phyloP scores from a whole-genome alignment of 148 eudicot genomes.

The Arctostaphylos glauca region DNA sequence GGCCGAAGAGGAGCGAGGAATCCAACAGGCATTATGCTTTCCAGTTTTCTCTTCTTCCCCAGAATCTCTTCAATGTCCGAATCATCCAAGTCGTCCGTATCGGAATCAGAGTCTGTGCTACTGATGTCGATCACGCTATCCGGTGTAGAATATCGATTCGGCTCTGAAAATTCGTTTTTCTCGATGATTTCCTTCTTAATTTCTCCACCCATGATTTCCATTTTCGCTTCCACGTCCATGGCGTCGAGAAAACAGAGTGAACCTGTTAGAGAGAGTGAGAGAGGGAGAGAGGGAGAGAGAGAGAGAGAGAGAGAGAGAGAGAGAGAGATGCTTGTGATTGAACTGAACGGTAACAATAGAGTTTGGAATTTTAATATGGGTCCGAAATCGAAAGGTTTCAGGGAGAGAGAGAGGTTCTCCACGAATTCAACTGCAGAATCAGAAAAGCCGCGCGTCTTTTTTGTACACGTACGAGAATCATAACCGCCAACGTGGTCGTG shows the following conservation, averaged over 20 bases:
- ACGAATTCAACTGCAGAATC: not conserved
- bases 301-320: not conserved
- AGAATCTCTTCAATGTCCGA: constrained; percentile 7
- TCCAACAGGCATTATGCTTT: constrained; percentile 13
- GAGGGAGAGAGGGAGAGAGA: not conserved
- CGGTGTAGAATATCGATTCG: not conserved
- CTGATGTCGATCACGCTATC: not conserved
- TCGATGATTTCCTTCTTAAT: constrained; percentile 8
- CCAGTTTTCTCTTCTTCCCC: constrained; percentile 13
- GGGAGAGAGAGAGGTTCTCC: not conserved
- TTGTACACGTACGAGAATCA: not conserved
- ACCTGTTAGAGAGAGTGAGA: not conserved
- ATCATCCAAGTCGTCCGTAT: constrained; percentile 2
- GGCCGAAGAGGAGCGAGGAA: constrained; percentile 19
- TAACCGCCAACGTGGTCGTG: not conserved
- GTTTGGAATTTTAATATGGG: not conserved
- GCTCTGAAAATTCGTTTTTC: not conserved
- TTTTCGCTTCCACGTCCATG: constrained; percentile 13
- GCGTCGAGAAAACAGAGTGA: constrained; percentile 1
- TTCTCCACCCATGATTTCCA: not conserved
- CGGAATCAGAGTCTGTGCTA: constrained; percentile 7
- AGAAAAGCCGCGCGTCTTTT: constrained; percentile 5
- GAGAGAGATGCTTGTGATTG: not conserved
- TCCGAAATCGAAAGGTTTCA: not conserved
- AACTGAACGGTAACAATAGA: not conserved